Evolutionary conservation across 805 yeast genomes (phyloP), one percentile per base, ranked within the genome.

Genomic region (Saccharomycopsis sp.): DNA sequence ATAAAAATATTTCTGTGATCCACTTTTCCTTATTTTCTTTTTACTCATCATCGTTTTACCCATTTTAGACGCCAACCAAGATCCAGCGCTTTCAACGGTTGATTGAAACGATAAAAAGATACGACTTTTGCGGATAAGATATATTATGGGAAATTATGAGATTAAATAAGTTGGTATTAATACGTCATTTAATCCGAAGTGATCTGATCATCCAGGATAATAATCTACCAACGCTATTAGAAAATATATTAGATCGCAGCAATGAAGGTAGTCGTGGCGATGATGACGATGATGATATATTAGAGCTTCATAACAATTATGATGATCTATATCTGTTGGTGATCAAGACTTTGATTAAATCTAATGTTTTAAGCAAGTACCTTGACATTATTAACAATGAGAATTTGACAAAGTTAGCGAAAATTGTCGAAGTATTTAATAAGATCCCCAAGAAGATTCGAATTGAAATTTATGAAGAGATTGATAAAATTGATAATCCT

Each of bases 131-230:
- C 13, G 8, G 29, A 27, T 27, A 27, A 13, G 8, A 8, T 27
- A 13, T 27, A n/a, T n/a, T n/a, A n/a, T n/a, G n/a, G n/a, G n/a
- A n/a, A n/a, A n/a, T n/a, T n/a, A 45, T 45, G 50, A 45, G 22
- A 29, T 40, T 45, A 14, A 28, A 41, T 23, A 33, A 22, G 13
- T 21, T 45, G 14, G 34, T 45, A 11, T 28, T 45, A 17, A 32
- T 45, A 19, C 41, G 45, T 22, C 50, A 45, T 36, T 41, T 39
- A 19, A 14, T 45, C 3, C 39, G 43, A 6, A 27, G 24, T 8
- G 43, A 45, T 21, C 26, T 14, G 5, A 13, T 41, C 16, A 26
- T n/a, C n/a, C n/a, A n/a, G n/a, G n/a, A n/a, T n/a, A n/a, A n/a
- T n/a, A n/a, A n/a, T n/a, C n/a, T n/a, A n/a, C n/a, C n/a, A n/a